phyloP scores from a whole-genome alignment of 257 asterid genomes.

The Phtheirospermum japonicum region DNA sequence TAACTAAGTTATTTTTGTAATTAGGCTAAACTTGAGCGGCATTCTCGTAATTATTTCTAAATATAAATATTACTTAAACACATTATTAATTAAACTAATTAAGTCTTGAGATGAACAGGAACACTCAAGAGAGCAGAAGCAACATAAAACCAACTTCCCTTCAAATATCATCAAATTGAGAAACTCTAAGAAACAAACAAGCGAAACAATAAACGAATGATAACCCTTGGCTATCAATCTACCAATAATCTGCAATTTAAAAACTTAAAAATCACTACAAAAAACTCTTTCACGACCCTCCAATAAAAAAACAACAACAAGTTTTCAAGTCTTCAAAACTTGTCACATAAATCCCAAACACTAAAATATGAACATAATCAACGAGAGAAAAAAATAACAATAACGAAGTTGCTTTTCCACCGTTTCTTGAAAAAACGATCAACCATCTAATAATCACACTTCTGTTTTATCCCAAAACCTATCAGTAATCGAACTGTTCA shows the following conservation, averaged over 20 bases:
- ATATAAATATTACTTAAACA: too few relatives aligned
- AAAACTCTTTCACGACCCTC: not conserved
- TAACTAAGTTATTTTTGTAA: too few relatives aligned
- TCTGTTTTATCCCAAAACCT: conserved; percentile 7
- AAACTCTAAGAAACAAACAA: not conserved
- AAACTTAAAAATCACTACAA: conserved; percentile 26
- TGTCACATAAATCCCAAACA: not conserved
- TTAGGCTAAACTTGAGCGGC: too few relatives aligned
- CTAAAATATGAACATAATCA: not conserved
- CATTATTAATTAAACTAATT: too few relatives aligned
- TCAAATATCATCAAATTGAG: not conserved
- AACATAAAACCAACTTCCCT: not conserved
- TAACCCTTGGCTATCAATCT: not conserved
- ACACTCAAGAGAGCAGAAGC: too few relatives aligned
- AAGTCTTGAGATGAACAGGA: too few relatives aligned
- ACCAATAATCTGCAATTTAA: conserved; percentile 5
- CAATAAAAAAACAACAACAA: not conserved
- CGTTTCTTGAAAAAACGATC: not conserved
- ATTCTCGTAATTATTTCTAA: too few relatives aligned
- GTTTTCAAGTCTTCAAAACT: conserved; percentile 14
- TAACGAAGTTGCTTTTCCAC: too few relatives aligned
- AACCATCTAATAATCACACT: not conserved
- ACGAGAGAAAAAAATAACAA: not conserved
- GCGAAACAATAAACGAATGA: not conserved
- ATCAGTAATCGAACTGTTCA: conserved; percentile 38